Base-by-base conservation (phyloP, 2,329 filamentous ascomycete genomes). In the Fusarium luffae region DNA sequence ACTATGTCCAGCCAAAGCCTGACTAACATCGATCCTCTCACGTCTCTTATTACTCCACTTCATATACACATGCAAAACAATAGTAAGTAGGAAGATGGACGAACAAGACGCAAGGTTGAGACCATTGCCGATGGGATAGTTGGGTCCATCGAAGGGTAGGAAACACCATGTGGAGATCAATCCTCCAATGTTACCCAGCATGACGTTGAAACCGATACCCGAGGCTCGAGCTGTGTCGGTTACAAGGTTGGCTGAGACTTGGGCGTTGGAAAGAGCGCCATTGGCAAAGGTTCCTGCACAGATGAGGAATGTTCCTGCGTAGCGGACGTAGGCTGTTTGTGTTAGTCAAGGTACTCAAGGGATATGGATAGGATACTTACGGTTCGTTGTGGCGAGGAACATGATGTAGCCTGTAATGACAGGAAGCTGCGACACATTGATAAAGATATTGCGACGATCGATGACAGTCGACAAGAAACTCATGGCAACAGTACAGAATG, bases 51-150 rank as follows among this genome's bases (percentile, higher is more conserved):
- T 65, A 11, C 64, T 54, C 62, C 62, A 65, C 13, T 13, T 59
- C 62, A 65, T 65, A 7, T 47, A 65, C 1, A 64, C 11, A n/a
- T 51, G 52, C 4, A 65, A 28, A 0, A 59, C 12, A 12, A 46
- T 30, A 5, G 62, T 59, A 7, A 65, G 52, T 3, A 65, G 8
- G 12, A 65, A 65, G n/a, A 65, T 65, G 0, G 62, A 51, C 1
- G 60, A 65, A 16, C 62, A 65, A 1, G 62, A 40, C 13, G 40
- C 62, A 4, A 66, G 61, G 71, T 93, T 93, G 3, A 74, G 50
- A 0, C 72, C 72, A 72, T 93, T 93, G 1, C 91, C 91, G 11
- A 92, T 92, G 14, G 81, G 86, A 72, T 88, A 93, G 58, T 91
- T 79, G 0, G 91, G 91, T 0, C 73, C 85, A 68, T 93, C 90